Evolutionary conservation across 164 flowering plant genomes (phyloP), one percentile per base, ranked within the genome.

Genomic region (Vitis rotundifolia): DNA sequence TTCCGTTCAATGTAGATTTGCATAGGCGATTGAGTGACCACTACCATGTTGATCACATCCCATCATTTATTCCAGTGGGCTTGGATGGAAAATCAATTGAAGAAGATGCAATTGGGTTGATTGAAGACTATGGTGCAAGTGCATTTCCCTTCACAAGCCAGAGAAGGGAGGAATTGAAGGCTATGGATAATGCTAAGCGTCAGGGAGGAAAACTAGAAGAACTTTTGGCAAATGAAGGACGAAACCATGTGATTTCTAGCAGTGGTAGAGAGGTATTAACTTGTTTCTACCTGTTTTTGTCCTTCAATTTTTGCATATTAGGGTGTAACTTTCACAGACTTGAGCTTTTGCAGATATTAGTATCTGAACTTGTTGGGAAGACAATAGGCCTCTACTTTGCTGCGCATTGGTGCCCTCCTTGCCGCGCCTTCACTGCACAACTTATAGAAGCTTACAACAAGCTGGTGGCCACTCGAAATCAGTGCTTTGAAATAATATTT

Each of bases 301-400:
- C 7, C 7, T 37, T 37, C 26, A 22, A 2, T 55, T 11, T 1
- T 9, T n/a, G 19, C 10, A 12, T 53, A 6, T 28, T 16, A 10
- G 1, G 3, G n/a, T 11, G 22, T 2, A 9, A 1, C 3, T 0
- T 8, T 57, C 22, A 28, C 31, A 3, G 44, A 10, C 9, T 13
- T 55, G 48, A 49, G 8, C 18, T 60, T 69, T 31, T 73, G 78
- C 84, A 88, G 92, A 60, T 77, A 56, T 66, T 59, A 22, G 75
- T 86, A 58, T 74, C 86, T 3, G 73, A 80, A 28, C 85, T 88
- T 18, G 67, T 69, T 48, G 88, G 88, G 6, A 88, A 83, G 70
- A 83, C 92, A 16, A 68, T 86, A 63, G 92, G 92, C 49, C 84
- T 88, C 26, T 88, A 81, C 72, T 88, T 88, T 57, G 89, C 83